Evolutionary conservation across 345 rosid species (phyloP), one percentile per base, ranked within the genome.

Genomic region (Euphorbia peplus): DNA sequence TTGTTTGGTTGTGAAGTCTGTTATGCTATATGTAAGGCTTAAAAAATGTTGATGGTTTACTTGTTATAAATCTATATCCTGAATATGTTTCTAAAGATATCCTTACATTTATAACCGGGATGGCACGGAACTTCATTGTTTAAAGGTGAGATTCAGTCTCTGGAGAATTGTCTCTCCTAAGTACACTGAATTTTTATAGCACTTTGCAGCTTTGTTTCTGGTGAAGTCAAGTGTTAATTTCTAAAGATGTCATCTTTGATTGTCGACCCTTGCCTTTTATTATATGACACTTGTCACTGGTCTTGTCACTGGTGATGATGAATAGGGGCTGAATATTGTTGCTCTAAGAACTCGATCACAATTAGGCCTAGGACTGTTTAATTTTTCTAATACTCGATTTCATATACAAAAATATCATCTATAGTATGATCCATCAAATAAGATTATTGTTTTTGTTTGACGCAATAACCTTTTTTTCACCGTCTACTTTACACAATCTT

Each of bases 111-210:
- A 95, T 74, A 80, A 82, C 64, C 82, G 84, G 64, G 90, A 91
- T 62, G 99, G 99, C 52, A 80, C 78, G 3, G 99, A 95, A 74
- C 83, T 88, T 75, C 99, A 87, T 71, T 95, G 99, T 84, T 76
- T 95, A 76, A 88, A 87, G 95, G 97, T 91, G 54, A 82, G 86
- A 68, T 5, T 25, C 53, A 44, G 14, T 55, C 59, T 25, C 48
- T 58, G 11, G 66, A 47, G 22, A 47, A 60, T 47, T 58, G 4
- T 16, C n/a, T n/a, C n/a, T n/a, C n/a, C n/a, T n/a, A n/a, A n/a
- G n/a, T n/a, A n/a, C n/a, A n/a, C n/a, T n/a, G n/a, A n/a, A 29
- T 56, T 26, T 3, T 10, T 14, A 11, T 54, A 0, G 30, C 56
- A 54, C 51, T 12, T 13, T 67, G 39, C 22, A 28, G 42, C 29